A percentile compares a stretch with the other conserved stretches of the same genome.
phyloP scores from a whole-genome alignment of 371 early-diverging fungal genomes.

The Rhizopus arrhizus region DNA sequence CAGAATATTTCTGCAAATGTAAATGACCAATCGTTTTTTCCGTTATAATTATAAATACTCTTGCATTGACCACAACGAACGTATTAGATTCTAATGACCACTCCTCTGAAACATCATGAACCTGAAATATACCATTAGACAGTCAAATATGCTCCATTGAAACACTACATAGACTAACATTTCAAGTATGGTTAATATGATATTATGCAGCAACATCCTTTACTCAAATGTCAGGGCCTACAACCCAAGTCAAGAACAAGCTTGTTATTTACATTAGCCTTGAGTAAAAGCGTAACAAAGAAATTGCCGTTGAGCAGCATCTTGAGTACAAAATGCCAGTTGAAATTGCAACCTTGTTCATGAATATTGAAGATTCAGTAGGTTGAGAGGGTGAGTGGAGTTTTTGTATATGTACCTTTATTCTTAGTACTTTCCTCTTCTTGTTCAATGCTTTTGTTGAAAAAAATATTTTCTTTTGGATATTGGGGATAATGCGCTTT shows the following conservation, averaged over 20 bases:
- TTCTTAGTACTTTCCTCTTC: no score
- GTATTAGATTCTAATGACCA: constrained; percentile 59
- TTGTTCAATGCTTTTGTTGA: no score
- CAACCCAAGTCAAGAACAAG: constrained; percentile 52
- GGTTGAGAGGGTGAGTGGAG: no score
- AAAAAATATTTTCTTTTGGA: no score
- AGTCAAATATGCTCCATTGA: constrained; percentile 54
- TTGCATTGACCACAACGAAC: constrained; percentile 62
- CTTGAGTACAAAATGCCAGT: no score
- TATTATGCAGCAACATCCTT: constrained; percentile 60
- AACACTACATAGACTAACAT: constrained; percentile 55
- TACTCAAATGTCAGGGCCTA: constrained; percentile 58
- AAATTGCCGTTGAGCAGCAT: no score
- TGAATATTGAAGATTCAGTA: no score
- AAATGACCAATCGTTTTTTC: constrained; percentile 53
- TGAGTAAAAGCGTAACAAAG: no score
- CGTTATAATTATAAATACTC: constrained; percentile 56
- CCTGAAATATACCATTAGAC: constrained; percentile 46
- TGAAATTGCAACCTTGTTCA: no score
- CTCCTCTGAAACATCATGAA: constrained; percentile 48
- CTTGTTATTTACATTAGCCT: no score
- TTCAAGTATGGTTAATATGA: constrained; percentile 53
- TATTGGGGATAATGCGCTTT: no score
- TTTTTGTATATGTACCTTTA: no score
- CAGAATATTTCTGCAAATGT: constrained; percentile 51